Evolutionary conservation across 1,284 basidiomycete species (phyloP), one percentile per base, ranked within the genome.

Genomic region (Leccinum fuscescens): DNA sequence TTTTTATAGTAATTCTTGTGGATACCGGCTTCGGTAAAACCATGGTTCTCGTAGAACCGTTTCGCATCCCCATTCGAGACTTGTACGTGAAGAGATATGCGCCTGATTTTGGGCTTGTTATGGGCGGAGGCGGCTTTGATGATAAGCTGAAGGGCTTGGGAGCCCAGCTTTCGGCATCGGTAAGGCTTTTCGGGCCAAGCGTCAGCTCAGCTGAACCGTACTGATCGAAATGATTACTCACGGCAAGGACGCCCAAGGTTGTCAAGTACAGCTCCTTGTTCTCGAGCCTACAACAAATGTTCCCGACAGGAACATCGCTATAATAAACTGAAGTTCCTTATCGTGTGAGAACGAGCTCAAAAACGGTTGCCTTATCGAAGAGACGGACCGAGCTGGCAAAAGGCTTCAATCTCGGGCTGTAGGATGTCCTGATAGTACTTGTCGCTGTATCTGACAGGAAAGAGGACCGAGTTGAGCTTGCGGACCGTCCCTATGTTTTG

Each of bases 221-320:
- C 62, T 56, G 64, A 63, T 60, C 58, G 59, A 64, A 60, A 65
- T 55, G 59, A 59, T 54, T 42, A 77, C 88, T 75, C 74, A 93
- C 90, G 57, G 89, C 91, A 59, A 93, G 83, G 64, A 93, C 76
- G 44, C 89, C 90, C 86, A 93, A 88, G 57, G 91, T 93, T 87
- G 92, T 90, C 66, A 93, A 79, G 76, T 93, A 93, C 65, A 93
- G 74, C 68, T 85, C 83, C 66, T 82, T 82, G 56, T 78, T 81
- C 74, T 93, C 90, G 62, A 92, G 72, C 56, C 89, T 83, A 77
- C 90, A 92, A 73, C 89, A 92, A 66, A 92, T 83, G 4, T 86
- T 91, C 63, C 91, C 90, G 63, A 93, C 86, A 56, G 91, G 91
- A 60, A 93, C 80, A 76, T 93, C 91, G 76, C 92, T 93, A 75